Conservation (phyloP, 177 flowering plant genomes). For the Tripterygium wilfordii region DNA sequence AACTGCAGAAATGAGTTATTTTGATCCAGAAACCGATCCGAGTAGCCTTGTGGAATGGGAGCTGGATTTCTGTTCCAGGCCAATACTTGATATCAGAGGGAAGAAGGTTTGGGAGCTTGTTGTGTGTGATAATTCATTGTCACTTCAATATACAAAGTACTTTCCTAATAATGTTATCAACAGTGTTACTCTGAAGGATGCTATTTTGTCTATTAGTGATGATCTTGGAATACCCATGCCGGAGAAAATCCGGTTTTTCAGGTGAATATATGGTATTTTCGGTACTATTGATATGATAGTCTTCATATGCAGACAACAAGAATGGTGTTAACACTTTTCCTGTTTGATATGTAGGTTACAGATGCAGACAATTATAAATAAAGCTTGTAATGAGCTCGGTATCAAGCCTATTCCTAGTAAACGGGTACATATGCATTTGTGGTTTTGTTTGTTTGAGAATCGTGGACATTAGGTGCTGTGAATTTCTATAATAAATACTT, state of each 20-base stretch:
- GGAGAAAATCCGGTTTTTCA: conserved; percentile 72
- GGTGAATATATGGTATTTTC: conserved; percentile 33
- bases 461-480: too few species aligned
- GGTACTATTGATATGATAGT: too few species aligned
- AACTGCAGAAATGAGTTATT: conserved; percentile 59
- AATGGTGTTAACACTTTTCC: neutral
- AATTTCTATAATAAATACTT: too few species aligned
- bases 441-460: neutral
- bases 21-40: conserved; percentile 78
- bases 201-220: conserved; percentile 54
- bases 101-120: conserved; percentile 99
- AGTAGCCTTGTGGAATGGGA: conserved; percentile 85
- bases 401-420: conserved; percentile 88
- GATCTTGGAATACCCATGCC: conserved; percentile 80
- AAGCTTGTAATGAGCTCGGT: conserved; percentile 83
- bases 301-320: too few species aligned
- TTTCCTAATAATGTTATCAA: conserved; percentile 96
- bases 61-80: conserved; percentile 92
- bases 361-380: conserved; percentile 93
- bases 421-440: conserved; percentile 46
- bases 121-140: conserved; percentile 77
- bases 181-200: conserved; percentile 82
- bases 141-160: conserved; percentile 84
- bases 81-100: conserved; percentile 88
- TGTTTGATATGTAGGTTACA: conserved; percentile 58